Evolutionary conservation across 306 rosid genomes (phyloP).

Genomic region (Quercus aquifolioides): DNA sequence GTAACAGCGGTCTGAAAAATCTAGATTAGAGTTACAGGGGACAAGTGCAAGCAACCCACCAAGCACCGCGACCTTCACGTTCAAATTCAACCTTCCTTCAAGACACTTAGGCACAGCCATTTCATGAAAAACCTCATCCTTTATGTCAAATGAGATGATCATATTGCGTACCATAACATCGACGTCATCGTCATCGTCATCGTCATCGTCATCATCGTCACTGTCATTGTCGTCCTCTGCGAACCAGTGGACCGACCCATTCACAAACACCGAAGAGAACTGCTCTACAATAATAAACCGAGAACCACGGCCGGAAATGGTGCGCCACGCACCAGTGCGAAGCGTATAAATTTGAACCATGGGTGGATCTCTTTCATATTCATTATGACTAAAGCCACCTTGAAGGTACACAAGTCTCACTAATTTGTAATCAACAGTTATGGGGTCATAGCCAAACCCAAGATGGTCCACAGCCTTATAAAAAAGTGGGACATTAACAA

Average conservation of each 20-base stretch:
- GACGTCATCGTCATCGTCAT: too few relatives aligned
- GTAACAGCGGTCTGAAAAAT: not conserved
- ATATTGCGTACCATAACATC: not conserved
- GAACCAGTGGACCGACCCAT: slow-evolving; percentile 10
- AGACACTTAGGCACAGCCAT: not conserved
- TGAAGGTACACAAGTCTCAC: slow-evolving; percentile 3
- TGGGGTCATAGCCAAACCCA: slow-evolving; percentile 18
- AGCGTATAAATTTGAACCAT: slow-evolving; percentile 2
- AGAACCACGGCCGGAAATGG: not conserved
- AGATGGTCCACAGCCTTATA: not conserved
- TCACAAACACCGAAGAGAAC: not conserved
- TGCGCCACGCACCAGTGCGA: slow-evolving; percentile 3
- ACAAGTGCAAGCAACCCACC: not conserved
- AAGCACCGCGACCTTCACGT: not conserved
- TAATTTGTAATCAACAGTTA: not conserved
- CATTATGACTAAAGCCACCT: too few relatives aligned
- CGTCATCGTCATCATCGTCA: too few relatives aligned
- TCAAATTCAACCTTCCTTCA: not conserved
- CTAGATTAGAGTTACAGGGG: not conserved
- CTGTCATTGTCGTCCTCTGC: not conserved
- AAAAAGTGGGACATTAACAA: not conserved
- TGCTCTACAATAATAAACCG: not conserved
- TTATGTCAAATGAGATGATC: not conserved
- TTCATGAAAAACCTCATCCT: not conserved
- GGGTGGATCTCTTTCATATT: not conserved